Conservation (phyloP, 306 rosid species). For the Begonia fuchsioides region DNA sequence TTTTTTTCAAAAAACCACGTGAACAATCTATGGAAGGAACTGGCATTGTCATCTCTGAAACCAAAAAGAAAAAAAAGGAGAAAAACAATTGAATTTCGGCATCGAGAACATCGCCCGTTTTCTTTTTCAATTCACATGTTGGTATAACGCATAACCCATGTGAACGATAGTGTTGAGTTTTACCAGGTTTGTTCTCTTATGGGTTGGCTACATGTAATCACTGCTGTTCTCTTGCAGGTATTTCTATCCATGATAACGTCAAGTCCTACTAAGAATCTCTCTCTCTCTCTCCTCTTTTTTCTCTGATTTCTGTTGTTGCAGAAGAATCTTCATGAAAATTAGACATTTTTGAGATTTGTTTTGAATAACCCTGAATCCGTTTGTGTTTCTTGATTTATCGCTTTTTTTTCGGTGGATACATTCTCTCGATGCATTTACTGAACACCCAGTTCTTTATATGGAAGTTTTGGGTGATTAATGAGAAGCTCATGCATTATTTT, state of each 20-base stretch:
- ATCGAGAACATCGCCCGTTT: conserved; percentile 36
- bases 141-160: conserved; percentile 20
- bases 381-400: conserved; percentile 6
- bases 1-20: conserved; percentile 17
- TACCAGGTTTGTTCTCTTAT: conserved; percentile 42
- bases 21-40: conserved; percentile 21
- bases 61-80: conserved; percentile 5
- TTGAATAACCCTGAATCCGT: not conserved
- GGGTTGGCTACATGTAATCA: conserved; percentile 24
- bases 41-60: not conserved
- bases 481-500: not conserved
- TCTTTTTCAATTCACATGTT: conserved; percentile 50
- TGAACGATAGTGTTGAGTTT: not conserved
- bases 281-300: conserved; percentile 2
- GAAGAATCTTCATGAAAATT: not conserved
- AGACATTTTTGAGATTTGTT: not conserved
- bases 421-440: conserved; percentile 10
- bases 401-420: conserved; percentile 2
- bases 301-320: not conserved
- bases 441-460: conserved; percentile 10
- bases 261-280: not conserved
- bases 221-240: conserved; percentile 21
- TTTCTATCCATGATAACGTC: conserved; percentile 15
- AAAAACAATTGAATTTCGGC: conserved; percentile 10
- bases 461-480: too few species aligned